These are phyloP conservation scores for Lagerstroemia speciosa DNA, from an alignment of 345 rosid genomes.

Conservation along the genomic window DNA sequence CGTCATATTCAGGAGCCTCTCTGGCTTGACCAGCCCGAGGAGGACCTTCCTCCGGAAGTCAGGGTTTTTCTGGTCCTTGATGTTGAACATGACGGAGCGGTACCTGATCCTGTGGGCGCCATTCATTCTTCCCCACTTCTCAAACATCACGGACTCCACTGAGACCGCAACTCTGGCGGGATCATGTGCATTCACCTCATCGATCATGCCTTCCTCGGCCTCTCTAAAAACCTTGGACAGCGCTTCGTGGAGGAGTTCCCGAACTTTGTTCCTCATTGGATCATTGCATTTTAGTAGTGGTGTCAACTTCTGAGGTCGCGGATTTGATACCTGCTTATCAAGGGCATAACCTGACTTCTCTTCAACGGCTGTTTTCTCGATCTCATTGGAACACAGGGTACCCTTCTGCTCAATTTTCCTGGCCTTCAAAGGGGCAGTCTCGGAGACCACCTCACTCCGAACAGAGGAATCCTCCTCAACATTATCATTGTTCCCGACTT, in stretches of 20 bases:
- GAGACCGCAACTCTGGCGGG: conserved; percentile 31
- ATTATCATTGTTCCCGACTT: background rate
- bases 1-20: conserved; percentile 27
- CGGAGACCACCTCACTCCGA: conserved; percentile 1
- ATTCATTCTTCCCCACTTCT: conserved; percentile 32
- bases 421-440: background rate
- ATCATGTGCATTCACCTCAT: conserved; percentile 26
- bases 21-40: conserved; percentile 33
- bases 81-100: conserved; percentile 38
- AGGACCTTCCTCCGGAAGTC: conserved; percentile 48
- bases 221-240: conserved; percentile 34
- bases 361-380: background rate
- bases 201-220: conserved; percentile 20
- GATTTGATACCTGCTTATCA: conserved; percentile 6
- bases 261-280: conserved; percentile 29
- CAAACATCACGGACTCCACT: conserved; percentile 34
- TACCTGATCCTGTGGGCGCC: conserved; percentile 34
- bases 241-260: conserved; percentile 36
- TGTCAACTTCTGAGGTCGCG: conserved; percentile 17
- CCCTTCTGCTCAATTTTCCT: conserved; percentile 10
- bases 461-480: conserved; percentile 3
- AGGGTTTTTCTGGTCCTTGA: conserved; percentile 44
- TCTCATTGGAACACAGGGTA: conserved; percentile 2
- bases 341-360: background rate
- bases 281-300: conserved; percentile 28